Conservation (phyloP, 2,329 filamentous ascomycete genomes). For the Fusarium sterilihyphosum region DNA sequence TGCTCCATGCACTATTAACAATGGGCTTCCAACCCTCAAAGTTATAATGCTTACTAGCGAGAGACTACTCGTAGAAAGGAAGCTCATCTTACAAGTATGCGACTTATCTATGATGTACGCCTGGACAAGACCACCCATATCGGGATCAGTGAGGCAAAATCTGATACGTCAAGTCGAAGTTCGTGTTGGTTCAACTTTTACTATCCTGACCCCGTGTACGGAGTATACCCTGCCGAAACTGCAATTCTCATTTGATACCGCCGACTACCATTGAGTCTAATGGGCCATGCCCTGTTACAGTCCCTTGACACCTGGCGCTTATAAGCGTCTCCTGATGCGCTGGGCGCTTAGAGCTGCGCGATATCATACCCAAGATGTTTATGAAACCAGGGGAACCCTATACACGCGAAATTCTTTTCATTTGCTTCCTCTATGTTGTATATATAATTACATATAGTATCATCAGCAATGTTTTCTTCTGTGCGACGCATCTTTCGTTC, state of each 20-base stretch:
- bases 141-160: neutral
- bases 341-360: slow-evolving; percentile 13
- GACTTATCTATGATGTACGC: neutral
- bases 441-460: neutral
- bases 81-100: neutral
- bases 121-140: neutral
- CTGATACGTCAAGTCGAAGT: neutral
- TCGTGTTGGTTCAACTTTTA: neutral
- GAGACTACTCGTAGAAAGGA: neutral
- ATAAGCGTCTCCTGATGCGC: neutral
- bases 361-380: neutral
- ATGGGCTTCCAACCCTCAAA: accelerated
- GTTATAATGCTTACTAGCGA: too few relatives aligned
- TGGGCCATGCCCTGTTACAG: neutral
- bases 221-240: neutral
- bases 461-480: neutral
- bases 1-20: neutral
- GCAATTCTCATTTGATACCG: neutral
- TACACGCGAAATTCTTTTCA: too few relatives aligned
- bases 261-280: accelerated
- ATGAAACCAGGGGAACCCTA: neutral
- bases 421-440: too few relatives aligned
- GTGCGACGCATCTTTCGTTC: slow-evolving; percentile 1
- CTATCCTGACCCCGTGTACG: neutral
- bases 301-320: neutral